Percentiles rank a stretch among this genome's conserved stretches.
phyloP scores from a whole-genome alignment of 208 protist genomes.

The Leptomonas pyrrhocoris region DNA sequence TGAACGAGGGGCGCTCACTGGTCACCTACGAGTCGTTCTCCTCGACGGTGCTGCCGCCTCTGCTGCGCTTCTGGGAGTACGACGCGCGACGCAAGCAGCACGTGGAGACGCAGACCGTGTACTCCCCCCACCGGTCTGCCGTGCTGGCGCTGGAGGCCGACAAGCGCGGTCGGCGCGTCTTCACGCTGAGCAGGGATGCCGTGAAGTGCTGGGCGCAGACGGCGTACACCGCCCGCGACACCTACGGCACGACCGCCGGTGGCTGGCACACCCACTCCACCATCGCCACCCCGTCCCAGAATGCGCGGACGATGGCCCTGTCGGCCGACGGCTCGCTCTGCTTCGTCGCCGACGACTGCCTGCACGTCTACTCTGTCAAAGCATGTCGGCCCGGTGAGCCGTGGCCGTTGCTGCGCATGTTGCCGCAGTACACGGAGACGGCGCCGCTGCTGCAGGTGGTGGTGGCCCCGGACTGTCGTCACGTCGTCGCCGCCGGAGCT shows the following conservation, averaged over 20 bases:
- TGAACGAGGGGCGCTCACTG: conserved; percentile 65
- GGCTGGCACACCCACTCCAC: conserved; percentile 81
- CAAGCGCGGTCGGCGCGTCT: conserved; percentile 63
- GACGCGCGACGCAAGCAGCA: conserved; percentile 56
- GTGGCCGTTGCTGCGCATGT: conserved; percentile 55
- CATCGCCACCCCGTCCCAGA: conserved; percentile 58
- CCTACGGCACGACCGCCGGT: conserved; percentile 46
- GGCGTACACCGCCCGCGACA: conserved; percentile 49
- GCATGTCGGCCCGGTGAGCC: conserved; percentile 53
- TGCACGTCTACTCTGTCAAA: conserved; percentile 67
- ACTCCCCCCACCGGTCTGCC: conserved; percentile 68
- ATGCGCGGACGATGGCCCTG: conserved; percentile 52
- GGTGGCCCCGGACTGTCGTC: conserved; percentile 33
- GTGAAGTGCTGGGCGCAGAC: conserved; percentile 85
- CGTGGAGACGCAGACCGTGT: conserved; percentile 78
- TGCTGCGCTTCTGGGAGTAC: conserved; percentile 86
- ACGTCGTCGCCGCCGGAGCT: conserved; percentile 48
- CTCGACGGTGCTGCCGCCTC: conserved; percentile 56
- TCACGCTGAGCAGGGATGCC: conserved; percentile 66
- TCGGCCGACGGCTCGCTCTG: conserved; percentile 76
- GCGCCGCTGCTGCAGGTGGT: conserved; percentile 47
- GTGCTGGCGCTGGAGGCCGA: conserved; percentile 66
- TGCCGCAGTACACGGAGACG: conserved; percentile 63
- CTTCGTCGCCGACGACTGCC: conserved; percentile 79
- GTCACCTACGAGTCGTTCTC: conserved; percentile 85